Evolutionary conservation across 352 stramenopile genomes (phyloP).

Genomic region (Pythium chondricola): DNA sequence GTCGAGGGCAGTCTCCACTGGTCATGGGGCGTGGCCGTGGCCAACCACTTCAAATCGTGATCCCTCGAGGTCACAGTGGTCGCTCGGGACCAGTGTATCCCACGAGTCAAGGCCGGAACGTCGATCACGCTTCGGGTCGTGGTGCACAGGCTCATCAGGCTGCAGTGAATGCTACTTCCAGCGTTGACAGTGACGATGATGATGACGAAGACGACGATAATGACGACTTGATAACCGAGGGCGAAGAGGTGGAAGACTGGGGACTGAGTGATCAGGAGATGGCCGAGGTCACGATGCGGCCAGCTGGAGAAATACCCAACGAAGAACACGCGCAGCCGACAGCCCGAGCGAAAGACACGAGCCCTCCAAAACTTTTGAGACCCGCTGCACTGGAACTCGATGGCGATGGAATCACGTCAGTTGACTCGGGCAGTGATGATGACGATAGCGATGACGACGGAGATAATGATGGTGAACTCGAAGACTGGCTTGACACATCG

Average conservation of each 20-base stretch:
- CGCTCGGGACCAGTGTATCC: neutral
- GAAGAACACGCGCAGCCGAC: neutral
- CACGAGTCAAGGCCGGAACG: neutral
- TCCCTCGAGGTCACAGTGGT: neutral
- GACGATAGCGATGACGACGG: constrained; percentile 17
- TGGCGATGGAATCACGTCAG: constrained; percentile 3
- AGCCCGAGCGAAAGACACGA: neutral
- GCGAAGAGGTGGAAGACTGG: constrained; percentile 22
- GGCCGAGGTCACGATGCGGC: neutral
- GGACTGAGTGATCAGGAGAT: constrained; percentile 2
- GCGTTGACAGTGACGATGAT: neutral
- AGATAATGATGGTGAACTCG: constrained; percentile 33
- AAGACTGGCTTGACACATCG: constrained; percentile 45
- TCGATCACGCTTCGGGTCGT: neutral
- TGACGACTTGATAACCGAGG: constrained; percentile 13
- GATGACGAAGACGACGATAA: constrained; percentile 18
- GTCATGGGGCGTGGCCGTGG: constrained; percentile 8
- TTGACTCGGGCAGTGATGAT: constrained; percentile 13
- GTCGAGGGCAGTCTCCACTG: neutral
- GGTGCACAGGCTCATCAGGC: too few species aligned
- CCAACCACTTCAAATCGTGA: constrained; percentile 9
- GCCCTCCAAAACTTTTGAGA: constrained; percentile 3
- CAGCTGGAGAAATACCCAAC: neutral
- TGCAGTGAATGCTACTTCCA: neutral
- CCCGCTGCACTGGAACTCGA: constrained; percentile 5